Evolutionary conservation across 2,329 filamentous ascomycete species (phyloP), one percentile per base, ranked within the genome.

Genomic region (Ophiostoma perfectum): DNA sequence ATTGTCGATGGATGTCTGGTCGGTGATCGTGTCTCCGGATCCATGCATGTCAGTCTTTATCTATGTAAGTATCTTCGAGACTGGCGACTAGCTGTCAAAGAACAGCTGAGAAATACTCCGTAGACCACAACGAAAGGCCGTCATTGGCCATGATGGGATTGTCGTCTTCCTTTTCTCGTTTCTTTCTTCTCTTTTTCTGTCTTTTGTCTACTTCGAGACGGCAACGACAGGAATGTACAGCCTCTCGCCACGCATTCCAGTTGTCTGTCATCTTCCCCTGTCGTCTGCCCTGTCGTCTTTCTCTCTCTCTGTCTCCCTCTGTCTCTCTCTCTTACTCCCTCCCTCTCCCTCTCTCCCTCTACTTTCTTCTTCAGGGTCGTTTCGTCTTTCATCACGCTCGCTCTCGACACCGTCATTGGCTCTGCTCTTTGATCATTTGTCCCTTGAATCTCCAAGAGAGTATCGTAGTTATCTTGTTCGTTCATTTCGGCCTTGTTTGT

Each of bases 351-450:
- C 3, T 47, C 11, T 4, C 45, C 45, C 45, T 47, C 12, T 55
- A 6, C 5, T 52, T 55, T 55, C 49, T 55, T 1, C 49, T 44
- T 12, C 18, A 2, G 27, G 7, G 9, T 42, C 36, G 38, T 63
- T 63, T 63, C 39, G 38, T 63, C 36, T 63, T 42, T 63, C 55
- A 60, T 60, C 55, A 60, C 55, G 55, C 55, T 60, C 55, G 36
- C 27, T 4, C 27, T 18, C 12, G 9, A 18, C 4, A 38, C 11
- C 27, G 55, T 18, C 12, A 60, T 60, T 60, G 55, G 55, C 55
- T 60, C 11, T 60, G 12, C 12, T 38, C 8, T 60, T 60, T 60
- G 27, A 60, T 60, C 14, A 39, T 12, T 12, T 6, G 55, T 39
- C 55, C 55, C 55, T 27, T 60, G 55, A 60, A 58, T 58, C 12